A percentile compares a stretch with the other conserved stretches of the same genome.
Conservation (phyloP, 768 basidiomycete genomes). For the Trametes punicea region DNA sequence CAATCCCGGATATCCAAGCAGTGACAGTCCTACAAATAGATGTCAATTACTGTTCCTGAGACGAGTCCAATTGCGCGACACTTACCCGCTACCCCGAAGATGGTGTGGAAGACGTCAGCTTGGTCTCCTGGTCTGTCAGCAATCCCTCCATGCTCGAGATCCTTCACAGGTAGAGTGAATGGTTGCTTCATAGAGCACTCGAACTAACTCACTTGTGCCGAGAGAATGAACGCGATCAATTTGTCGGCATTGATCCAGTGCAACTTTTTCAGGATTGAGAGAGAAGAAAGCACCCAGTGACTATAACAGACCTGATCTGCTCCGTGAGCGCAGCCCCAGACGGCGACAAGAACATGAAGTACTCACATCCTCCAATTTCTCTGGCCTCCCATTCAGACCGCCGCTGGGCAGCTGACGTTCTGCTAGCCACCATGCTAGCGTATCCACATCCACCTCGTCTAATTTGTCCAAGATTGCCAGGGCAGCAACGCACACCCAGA, state of each 20-base stretch:
- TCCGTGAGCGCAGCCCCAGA: neutral
- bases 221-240: constrained; percentile 77
- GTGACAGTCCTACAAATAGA: constrained; percentile 63
- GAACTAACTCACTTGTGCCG: constrained; percentile 63
- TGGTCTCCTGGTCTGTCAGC: constrained; percentile 92
- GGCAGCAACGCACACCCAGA: constrained; percentile 86
- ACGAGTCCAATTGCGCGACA: neutral
- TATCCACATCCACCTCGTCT: constrained; percentile 75
- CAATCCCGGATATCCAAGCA: constrained; percentile 83
- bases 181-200: neutral
- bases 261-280: constrained; percentile 80
- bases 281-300: constrained; percentile 90
- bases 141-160: constrained; percentile 87
- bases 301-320: constrained; percentile 90
- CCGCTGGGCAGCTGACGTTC: constrained; percentile 93
- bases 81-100: constrained; percentile 84
- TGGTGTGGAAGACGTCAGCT: constrained; percentile 96
- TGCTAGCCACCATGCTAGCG: constrained; percentile 87
- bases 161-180: constrained; percentile 41
- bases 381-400: constrained; percentile 94
- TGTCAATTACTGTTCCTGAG: neutral
- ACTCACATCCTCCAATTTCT: constrained; percentile 93
- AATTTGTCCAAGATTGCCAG: constrained; percentile 84
- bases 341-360: too few species aligned
- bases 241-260: constrained; percentile 86